Evolutionary conservation across 163 green algal genomes (phyloP), one percentile per base, ranked within the genome.

Genomic region (Dunaliella salina): DNA sequence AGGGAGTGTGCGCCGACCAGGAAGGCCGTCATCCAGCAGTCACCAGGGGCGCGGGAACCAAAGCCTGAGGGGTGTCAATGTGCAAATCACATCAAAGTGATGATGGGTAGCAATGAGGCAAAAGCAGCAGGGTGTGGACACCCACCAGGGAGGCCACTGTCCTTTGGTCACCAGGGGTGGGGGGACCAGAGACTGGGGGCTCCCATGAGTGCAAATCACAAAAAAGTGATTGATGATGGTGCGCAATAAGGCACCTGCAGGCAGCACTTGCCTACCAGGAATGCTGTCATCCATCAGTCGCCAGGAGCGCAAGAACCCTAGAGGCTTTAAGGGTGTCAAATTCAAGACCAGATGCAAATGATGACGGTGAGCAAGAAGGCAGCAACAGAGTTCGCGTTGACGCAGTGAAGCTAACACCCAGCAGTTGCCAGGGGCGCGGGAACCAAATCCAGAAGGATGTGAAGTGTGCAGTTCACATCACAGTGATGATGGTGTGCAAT

Each of bases 1-100:
- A 94, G 86, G 20, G 88, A 93, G 84, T 98, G 95, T 0, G 95
- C 81, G 15, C 88, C 87, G 35, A 98, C 88, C 57, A 97, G 20
- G 86, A 89, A 91, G 0, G 90, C 90, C 0, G 91, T 86, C 17
- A 91, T 30, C 93, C 93, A 96, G 91, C 95, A 98, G 85, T 92
- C 86, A 35, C 90, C 90, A 30, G 94, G 94, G 20, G 87, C 90
- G 17, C 93, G 90, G 33, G 91, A 91, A 69, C 95, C 95, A 83
- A 96, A 98, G 3, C 95, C 93, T 96, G 87, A 25, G 50, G 17
- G 30, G 40, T 29, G 1, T 11, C 30, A 45, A 33, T 26, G 25
- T 40, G 59, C 33, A 29, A 5, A 29, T 86, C 29, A 45, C 4
- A 82, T 81, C 12, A 4, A 33, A 81, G 40, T 4, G 30, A 45